Conservation (phyloP, 371 early-diverging fungal genomes). For the Batrachochytrium dendrobatidis region DNA sequence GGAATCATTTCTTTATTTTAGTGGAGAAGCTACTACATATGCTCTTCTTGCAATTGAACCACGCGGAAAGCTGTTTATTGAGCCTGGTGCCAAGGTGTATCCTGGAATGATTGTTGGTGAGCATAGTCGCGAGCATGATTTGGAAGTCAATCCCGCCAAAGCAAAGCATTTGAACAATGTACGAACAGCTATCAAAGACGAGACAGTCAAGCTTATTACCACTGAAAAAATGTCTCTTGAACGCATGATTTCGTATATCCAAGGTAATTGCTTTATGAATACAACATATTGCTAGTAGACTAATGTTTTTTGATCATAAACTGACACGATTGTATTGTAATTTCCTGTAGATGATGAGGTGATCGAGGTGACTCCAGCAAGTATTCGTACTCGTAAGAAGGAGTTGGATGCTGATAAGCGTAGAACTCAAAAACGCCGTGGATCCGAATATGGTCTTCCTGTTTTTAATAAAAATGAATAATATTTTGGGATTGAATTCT, state of each 20-base stretch:
- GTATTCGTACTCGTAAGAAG: slow-evolving; percentile 62
- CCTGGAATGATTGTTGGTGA: slow-evolving; percentile 79
- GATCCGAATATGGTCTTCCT: slow-evolving; percentile 17
- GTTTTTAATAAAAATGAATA: no score
- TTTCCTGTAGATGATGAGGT: slow-evolving; percentile 55
- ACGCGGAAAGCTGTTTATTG: slow-evolving; percentile 67
- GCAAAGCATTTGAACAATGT: slow-evolving; percentile 68
- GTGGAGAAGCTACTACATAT: slow-evolving; percentile 59
- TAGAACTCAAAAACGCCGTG: slow-evolving; percentile 28
- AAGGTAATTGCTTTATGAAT: no score
- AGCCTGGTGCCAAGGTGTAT: slow-evolving; percentile 61
- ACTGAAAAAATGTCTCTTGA: slow-evolving; percentile 60
- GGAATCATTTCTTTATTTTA: not conserved
- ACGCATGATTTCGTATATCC: slow-evolving; percentile 64
- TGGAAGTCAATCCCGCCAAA: slow-evolving; percentile 74
- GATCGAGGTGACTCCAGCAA: slow-evolving; percentile 65
- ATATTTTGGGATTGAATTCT: no score
- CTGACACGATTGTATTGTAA: not conserved
- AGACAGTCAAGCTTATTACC: slow-evolving; percentile 57
- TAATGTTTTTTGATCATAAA: not conserved
- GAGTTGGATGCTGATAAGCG: slow-evolving; percentile 56
- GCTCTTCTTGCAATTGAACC: slow-evolving; percentile 63
- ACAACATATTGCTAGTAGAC: no score
- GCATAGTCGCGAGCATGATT: slow-evolving; percentile 56
- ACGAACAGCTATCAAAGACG: slow-evolving; percentile 67